phyloP scores from a whole-genome alignment of 257 asterid genomes.

The Petunia secreta region DNA sequence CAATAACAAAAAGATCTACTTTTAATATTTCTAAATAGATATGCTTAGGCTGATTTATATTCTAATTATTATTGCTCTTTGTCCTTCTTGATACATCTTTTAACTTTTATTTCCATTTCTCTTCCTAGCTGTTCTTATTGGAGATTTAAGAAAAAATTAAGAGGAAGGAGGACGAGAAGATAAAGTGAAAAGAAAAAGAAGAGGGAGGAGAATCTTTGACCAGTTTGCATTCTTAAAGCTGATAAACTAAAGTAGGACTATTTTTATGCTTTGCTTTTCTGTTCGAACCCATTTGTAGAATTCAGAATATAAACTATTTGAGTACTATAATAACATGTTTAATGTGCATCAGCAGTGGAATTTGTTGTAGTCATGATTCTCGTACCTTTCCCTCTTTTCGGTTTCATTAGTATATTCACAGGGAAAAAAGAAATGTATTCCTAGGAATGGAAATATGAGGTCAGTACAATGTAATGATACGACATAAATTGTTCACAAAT shows the following conservation, averaged over 20 bases:
- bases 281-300: background rate
- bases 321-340: background rate
- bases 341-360: background rate
- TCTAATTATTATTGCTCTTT: too few relatives aligned
- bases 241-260: background rate
- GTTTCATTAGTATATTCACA: background rate
- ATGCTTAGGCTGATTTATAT: too few relatives aligned
- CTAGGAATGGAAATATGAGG: background rate
- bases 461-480: background rate
- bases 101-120: too few relatives aligned
- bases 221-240: constrained; percentile 10
- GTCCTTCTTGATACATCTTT: too few relatives aligned
- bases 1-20: too few relatives aligned
- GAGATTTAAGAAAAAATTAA: background rate
- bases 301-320: background rate
- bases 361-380: constrained; percentile 9
- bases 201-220: constrained; percentile 14
- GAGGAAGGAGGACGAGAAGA: background rate
- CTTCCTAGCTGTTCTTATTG: background rate
- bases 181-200: background rate
- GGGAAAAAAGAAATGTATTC: too few relatives aligned
- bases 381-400: background rate
- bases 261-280: background rate
- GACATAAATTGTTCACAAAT: background rate
- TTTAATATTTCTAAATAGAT: background rate